Conservation (phyloP, 306 rosid genomes). For the Hippophae rhamnoides region DNA sequence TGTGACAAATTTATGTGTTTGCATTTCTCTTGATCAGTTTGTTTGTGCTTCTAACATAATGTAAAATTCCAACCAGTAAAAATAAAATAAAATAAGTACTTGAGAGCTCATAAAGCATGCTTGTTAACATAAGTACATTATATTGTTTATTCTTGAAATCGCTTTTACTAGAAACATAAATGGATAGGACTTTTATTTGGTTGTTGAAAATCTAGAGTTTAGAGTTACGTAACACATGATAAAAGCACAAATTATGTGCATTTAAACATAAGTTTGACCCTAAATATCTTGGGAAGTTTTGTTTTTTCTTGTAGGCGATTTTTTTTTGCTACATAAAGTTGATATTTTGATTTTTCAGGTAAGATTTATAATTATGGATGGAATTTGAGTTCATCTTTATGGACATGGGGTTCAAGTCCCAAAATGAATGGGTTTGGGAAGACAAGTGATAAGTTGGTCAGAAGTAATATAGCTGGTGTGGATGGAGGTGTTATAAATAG, state of each 20-base stretch:
- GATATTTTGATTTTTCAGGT: slow-evolving; percentile 31
- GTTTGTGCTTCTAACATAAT: no score
- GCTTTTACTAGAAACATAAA: no score
- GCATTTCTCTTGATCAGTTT: no score
- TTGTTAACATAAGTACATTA: no score
- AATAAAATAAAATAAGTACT: no score
- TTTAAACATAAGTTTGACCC: no score
- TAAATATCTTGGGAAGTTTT: neutral
- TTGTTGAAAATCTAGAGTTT: neutral
- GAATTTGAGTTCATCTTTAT: slow-evolving; percentile 52
- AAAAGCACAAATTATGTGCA: no score
- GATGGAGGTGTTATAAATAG: slow-evolving; percentile 31
- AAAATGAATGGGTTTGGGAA: slow-evolving; percentile 47
- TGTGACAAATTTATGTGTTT: no score
- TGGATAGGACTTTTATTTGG: neutral
- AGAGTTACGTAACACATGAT: no score
- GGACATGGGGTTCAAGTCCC: slow-evolving; percentile 70
- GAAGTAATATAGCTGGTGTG: slow-evolving; percentile 23
- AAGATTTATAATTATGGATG: slow-evolving; percentile 62
- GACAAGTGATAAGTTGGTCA: slow-evolving; percentile 29
- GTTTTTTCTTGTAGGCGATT: neutral
- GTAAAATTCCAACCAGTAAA: no score
- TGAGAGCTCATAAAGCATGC: no score
- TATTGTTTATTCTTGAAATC: no score
- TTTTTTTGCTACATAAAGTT: neutral